Base-by-base conservation (phyloP, 768 basidiomycete species). In the Tephrocybe sp. region DNA sequence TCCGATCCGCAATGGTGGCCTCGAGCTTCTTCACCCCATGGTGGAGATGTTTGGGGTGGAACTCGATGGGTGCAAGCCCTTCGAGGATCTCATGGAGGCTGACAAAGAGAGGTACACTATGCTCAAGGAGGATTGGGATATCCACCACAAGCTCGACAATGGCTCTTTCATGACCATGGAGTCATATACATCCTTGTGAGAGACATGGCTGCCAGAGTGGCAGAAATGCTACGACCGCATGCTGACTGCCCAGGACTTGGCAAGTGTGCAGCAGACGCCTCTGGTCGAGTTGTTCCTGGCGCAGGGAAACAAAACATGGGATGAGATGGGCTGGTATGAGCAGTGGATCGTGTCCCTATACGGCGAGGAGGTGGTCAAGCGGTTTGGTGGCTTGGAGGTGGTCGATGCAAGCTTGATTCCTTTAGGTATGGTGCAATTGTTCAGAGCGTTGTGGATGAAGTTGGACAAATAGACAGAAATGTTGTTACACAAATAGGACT, bases 341-440 rank as follows among this genome's bases (percentile, higher is more conserved):
- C 55, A 58, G 37, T 75, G 73, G 73, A 57, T 73, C n/a, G 53
- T 70, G 25, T 63, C 66, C 21, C 57, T 70, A 30, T 74, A 74
- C 60, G 73, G 73, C 3, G 67, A 71, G 38, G 71, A 73, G 37
- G 59, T 75, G 14, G 61, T 71, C 34, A 62, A 61, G 52, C 70
- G 66, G 43, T 77, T 73, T 60, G 74, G 74, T 1, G 62, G 68
- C 24, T 52, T 74, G 50, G 68, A 73, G 20, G 64, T 68, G 12
- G 73, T 77, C 7, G 72, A 77, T 57, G 59, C 70, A 3, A 65
- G 61, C 26, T 49, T 73, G 55, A 73, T 75, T 48, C 74, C 73
- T 32, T 63, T 72, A 21, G 72, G 70, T n/a, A 69, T 76, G 67
- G 67, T 74, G 21, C 62, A 72, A 42, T 51, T 73, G 38, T 73